Conservation (phyloP, 306 rosid species). For the Pueraria montana region DNA sequence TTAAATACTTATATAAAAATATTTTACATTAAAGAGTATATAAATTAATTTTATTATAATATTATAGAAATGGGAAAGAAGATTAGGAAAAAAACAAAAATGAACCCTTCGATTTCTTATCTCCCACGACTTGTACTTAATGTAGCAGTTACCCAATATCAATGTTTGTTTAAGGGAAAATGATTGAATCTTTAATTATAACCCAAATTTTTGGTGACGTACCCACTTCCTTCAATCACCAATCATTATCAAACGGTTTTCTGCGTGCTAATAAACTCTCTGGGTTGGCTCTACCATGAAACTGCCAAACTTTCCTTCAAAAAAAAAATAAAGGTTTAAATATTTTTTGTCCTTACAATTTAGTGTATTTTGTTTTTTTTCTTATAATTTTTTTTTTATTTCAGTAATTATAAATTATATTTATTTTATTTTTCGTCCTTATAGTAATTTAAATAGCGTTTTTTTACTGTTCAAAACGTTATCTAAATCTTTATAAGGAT, state of each 20-base stretch:
- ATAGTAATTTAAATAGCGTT: too few species aligned
- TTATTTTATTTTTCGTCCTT: too few species aligned
- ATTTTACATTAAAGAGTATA: too few species aligned
- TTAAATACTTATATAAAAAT: too few species aligned
- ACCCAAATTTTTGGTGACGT: slow-evolving; percentile 44
- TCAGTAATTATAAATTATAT: too few species aligned
- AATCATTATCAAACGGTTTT: slow-evolving; percentile 55
- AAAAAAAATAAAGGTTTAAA: too few species aligned
- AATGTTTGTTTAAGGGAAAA: slow-evolving; percentile 34
- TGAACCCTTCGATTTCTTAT: not conserved
- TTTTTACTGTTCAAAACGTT: too few species aligned
- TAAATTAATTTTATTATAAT: too few species aligned
- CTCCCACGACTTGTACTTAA: not conserved
- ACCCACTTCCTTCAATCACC: slow-evolving; percentile 43
- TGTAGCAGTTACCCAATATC: slow-evolving; percentile 12
- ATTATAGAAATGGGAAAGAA: not conserved
- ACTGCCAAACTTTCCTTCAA: not conserved
- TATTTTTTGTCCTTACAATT: too few species aligned
- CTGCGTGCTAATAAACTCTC: not conserved
- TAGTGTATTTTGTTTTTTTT: too few species aligned
- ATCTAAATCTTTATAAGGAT: too few species aligned
- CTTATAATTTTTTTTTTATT: too few species aligned
- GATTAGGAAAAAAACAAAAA: not conserved
- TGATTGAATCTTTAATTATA: slow-evolving; percentile 46
- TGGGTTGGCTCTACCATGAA: not conserved